Conservation (phyloP, 2,329 filamentous ascomycete species). For the Cryphonectria carpinicola region DNA sequence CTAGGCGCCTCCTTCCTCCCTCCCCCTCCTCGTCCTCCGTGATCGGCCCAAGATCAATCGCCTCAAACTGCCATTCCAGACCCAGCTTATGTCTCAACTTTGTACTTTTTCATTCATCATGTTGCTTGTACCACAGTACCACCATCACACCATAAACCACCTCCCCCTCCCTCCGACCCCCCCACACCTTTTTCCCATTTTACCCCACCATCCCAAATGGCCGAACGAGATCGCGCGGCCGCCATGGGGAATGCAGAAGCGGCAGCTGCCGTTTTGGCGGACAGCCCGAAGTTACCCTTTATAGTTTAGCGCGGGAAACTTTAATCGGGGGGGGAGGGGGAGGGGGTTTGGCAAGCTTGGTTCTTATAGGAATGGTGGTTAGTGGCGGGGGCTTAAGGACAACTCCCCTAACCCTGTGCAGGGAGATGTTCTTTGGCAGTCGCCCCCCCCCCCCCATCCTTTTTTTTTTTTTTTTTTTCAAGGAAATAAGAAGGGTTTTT, state of each 20-base stretch:
- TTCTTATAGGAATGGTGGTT: not conserved
- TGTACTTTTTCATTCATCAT: not conserved
- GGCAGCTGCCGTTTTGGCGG: constrained; percentile 12
- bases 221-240: constrained; percentile 3
- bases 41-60: not conserved
- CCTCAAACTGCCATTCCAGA: not conserved
- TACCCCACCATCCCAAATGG: not conserved
- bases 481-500: too few species aligned
- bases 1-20: not conserved
- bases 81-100: too few species aligned
- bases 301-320: not conserved
- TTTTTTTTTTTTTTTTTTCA: too few species aligned
- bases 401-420: constrained; percentile 14
- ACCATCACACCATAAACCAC: not conserved
- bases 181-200: not conserved
- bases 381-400: not conserved
- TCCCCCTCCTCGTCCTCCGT: not conserved
- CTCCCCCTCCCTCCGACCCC: not conserved
- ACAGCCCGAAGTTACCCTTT: not conserved
- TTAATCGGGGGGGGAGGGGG: not conserved
- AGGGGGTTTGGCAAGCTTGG: not conserved
- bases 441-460: too few species aligned
- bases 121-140: not conserved
- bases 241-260: not conserved
- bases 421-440: not conserved